Percentiles rank a stretch among this genome's conserved stretches.
Conservation (phyloP, 2,329 filamentous ascomycete species). For the Fonsecaea erecta region DNA sequence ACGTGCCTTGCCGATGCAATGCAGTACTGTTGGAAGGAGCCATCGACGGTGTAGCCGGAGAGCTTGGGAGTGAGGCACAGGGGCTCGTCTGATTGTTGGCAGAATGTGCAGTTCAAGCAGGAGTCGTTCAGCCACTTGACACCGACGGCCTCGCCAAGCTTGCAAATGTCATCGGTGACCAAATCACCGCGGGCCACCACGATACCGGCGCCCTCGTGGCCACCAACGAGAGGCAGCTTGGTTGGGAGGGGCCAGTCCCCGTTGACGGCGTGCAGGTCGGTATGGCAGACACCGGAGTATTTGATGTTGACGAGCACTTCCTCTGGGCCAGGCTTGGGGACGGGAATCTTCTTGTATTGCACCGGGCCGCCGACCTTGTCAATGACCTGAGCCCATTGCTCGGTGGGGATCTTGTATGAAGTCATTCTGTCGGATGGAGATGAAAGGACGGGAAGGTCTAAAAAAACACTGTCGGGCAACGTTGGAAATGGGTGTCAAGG, state of each 20-base stretch:
- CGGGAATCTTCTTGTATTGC: constrained; percentile 67
- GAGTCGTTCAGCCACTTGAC: constrained; percentile 92
- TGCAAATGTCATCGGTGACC: constrained; percentile 70
- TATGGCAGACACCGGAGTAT: constrained; percentile 89
- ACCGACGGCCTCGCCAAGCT: constrained; percentile 80
- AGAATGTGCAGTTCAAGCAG: constrained; percentile 83
- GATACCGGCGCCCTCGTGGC: constrained; percentile 74
- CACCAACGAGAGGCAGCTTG: constrained; percentile 82
- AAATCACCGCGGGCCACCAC: constrained; percentile 80
- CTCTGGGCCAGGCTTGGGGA: constrained; percentile 79
- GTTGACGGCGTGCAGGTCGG: constrained; percentile 78
- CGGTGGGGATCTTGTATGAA: constrained; percentile 67
- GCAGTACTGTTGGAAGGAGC: constrained; percentile 88
- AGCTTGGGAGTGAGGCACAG: constrained; percentile 76
- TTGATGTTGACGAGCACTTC: constrained; percentile 92
- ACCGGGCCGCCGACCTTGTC: constrained; percentile 76
- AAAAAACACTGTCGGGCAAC: background rate
- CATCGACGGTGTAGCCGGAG: constrained; percentile 91
- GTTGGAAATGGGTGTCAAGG: background rate
- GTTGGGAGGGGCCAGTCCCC: constrained; percentile 86
- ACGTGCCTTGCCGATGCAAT: constrained; percentile 86
- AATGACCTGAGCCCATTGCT: constrained; percentile 91
- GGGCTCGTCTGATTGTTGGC: constrained; percentile 78
- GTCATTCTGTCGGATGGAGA: constrained; percentile 26
- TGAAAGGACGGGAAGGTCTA: background rate